phyloP scores from a whole-genome alignment of 805 yeast species.

The Vanderwaltozyma yarrowii region DNA sequence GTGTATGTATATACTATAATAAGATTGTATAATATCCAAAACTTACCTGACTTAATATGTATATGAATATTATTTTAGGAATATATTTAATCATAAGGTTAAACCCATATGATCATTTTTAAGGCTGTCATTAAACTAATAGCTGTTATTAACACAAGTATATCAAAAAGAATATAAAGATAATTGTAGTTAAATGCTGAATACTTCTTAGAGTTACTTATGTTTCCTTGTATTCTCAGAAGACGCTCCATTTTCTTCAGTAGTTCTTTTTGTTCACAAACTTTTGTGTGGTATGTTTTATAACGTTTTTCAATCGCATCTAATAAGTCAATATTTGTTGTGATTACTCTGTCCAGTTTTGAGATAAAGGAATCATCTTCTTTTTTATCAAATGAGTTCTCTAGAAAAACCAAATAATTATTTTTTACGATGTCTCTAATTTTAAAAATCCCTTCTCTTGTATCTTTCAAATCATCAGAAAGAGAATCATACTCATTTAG shows the following conservation, averaged over 20 bases:
- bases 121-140: too few species aligned
- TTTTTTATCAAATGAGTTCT: conserved; percentile 19
- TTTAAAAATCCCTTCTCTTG: conserved; percentile 18
- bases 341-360: conserved; percentile 7
- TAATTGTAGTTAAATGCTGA: conserved; percentile 11
- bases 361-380: conserved; percentile 21
- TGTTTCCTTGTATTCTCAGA: conserved; percentile 2
- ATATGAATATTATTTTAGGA: too few species aligned
- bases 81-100: too few species aligned
- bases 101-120: too few species aligned
- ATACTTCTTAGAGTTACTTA: conserved; percentile 11
- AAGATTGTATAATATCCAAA: too few species aligned
- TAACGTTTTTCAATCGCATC: conserved; percentile 23
- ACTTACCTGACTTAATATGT: too few species aligned
- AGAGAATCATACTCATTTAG: conserved; percentile 20
- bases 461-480: conserved; percentile 18
- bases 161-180: conserved; percentile 8
- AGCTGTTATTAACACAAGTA: too few species aligned
- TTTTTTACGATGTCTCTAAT: conserved; percentile 23
- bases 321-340: conserved; percentile 16
- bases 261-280: conserved; percentile 18
- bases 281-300: conserved; percentile 10
- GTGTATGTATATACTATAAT: too few species aligned
- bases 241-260: conserved; percentile 21
- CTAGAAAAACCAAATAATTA: conserved; percentile 22